A percentile compares a stretch with the other conserved stretches of the same genome.
Evolutionary conservation across 139 green algal species (phyloP).

Genomic region (Haematococcus sp.): DNA sequence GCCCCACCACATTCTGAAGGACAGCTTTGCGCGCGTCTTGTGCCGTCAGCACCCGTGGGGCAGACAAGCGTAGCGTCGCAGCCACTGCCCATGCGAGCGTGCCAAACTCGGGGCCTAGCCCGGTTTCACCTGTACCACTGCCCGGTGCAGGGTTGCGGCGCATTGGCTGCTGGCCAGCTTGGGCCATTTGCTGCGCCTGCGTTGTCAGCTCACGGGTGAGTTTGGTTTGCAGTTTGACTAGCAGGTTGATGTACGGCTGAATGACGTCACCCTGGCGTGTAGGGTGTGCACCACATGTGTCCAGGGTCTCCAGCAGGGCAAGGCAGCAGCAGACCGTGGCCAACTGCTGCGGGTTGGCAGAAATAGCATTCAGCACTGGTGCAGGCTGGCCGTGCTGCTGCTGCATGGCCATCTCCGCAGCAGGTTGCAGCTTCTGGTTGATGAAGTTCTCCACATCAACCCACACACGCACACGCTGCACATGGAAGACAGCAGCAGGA

Average conservation of each 20-base stretch:
- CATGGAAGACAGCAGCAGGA: no score
- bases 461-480: conserved; percentile 9
- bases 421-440: background rate
- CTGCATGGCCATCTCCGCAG: background rate
- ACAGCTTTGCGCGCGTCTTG: conserved; percentile 70
- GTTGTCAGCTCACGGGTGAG: no score
- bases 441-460: background rate
- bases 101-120: conserved; percentile 62
- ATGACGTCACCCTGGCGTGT: no score
- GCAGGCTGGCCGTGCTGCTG: background rate
- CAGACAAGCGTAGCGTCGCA: conserved; percentile 53
- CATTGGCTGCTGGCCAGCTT: background rate
- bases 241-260: no score
- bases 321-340: conserved; percentile 39
- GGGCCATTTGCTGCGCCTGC: background rate
- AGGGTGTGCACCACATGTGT: background rate
- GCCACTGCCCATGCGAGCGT: conserved; percentile 68
- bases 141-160: no score
- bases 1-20: conserved; percentile 69
- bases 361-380: background rate
- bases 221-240: no score
- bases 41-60: conserved; percentile 41
- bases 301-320: conserved; percentile 33
- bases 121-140: background rate
- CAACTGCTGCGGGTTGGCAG: conserved; percentile 17